Evolutionary conservation across 345 rosid species (phyloP), one percentile per base, ranked within the genome.

Genomic region (Trapa bicornis): DNA sequence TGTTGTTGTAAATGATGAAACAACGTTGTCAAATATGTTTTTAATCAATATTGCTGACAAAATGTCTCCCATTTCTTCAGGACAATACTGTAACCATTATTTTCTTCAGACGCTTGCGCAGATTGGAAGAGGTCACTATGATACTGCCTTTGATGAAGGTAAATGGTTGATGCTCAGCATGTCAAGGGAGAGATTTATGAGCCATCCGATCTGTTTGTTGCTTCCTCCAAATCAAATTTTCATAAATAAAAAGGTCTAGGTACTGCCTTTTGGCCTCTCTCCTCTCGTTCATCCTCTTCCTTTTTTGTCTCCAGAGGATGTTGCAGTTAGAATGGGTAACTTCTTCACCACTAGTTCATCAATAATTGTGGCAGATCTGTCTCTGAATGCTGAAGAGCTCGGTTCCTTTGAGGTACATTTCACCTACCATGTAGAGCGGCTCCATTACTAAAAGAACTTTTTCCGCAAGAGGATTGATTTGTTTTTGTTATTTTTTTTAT

Each of bases 31-130:
- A 11, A 14, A 13, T 13, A 6, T 47, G 11, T 2, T 50, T 1
- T 50, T 41, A 32, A 17, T 17, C 58, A 47, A 14, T 68, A 37
- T 1, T 0, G 33, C 8, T 32, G 37, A 2, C 13, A 9, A 29
- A 57, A 7, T 29, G 3, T 22, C 63, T 1, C 48, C 50, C 65
- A 33, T 58, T 5, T 45, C 67, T 64, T 13, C 69, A 94, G 99
- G 99, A 66, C 66, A 81, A 50, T 89, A 83, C 70, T 91, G 97
- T 69, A 94, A 94, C 74, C 97, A 89, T 65, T 82, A 91, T 80
- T 94, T 94, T 80, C 81, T 94, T 78, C 88, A 73, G 80, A 85
- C 75, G 87, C 86, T 94, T 47, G 91, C 99, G 13, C 79, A 77
- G 58, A 77, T 89, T 66, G 86, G 99, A 65, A 80, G 87, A 75